Evolutionary conservation across 768 basidiomycete species (phyloP), one percentile per base, ranked within the genome.

Genomic region (Lactarius vividus): DNA sequence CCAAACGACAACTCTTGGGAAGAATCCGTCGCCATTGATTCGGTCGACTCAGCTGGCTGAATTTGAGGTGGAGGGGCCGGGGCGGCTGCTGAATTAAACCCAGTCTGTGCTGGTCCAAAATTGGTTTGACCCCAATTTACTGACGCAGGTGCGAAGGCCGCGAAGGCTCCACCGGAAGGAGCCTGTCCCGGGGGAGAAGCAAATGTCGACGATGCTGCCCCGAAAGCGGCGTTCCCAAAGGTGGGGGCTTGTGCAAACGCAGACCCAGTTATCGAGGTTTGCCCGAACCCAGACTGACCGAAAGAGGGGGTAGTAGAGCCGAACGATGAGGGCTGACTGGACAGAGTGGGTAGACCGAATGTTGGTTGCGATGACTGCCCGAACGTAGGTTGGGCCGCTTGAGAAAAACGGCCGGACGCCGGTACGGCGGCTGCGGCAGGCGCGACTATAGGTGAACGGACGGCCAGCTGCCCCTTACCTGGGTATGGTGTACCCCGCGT

Each of bases 401-500:
- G 65, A 23, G 66, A 61, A 54, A 66, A 61, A 11, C 59, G 56
- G 5, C 62, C 57, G 26, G 57, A 55, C 18, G 60, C n/a, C 7
- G 66, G 29, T 15, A 35, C 61, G 3, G 61, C n/a, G 5, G 65
- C 33, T 8, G 39, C 64, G 8, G 69, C 55, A 3, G 59, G 29
- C 20, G 67, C 57, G 39, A 57, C 26, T 23, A 64, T 37, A 18
- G 63, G 63, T 20, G 69, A 63, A 18, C 57, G 40, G n/a, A 57
- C 46, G 18, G 65, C 23, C 2, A 57, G 42, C 53, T 62, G 60
- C 15, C 71, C 72, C 81, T 91, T 84, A 33, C 84, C 84, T 49
- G 80, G 76, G 71, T 91, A 92, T 9, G 82, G 77, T 20, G 70
- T 74, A 1, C 79, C 81, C 49, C 81, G 82, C 9, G 79, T 77